Percentiles rank a stretch among this genome's conserved stretches.
Conservation (phyloP, 2,329 filamentous ascomycete species). For the Ascochyta rabiei region DNA sequence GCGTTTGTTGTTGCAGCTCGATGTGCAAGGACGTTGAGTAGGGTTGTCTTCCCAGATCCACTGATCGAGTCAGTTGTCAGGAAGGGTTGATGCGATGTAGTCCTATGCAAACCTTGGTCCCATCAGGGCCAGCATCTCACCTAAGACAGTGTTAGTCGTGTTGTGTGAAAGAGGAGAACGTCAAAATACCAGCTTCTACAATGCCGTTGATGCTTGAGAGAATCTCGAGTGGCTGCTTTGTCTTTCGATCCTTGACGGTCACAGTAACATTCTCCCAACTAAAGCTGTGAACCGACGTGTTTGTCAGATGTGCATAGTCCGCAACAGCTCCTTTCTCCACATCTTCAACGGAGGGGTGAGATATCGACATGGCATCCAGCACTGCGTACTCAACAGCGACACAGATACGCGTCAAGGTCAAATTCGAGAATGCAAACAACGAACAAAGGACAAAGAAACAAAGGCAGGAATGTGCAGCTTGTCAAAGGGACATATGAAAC, state of each 20-base stretch:
- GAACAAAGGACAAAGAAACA: constrained; percentile 1
- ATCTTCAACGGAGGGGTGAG: constrained; percentile 34
- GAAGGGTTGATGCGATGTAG: neutral
- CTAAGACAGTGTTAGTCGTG: constrained; percentile 50
- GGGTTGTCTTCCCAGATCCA: constrained; percentile 77
- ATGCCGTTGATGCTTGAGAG: constrained; percentile 68
- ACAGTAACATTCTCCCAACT: constrained; percentile 72
- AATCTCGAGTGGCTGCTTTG: constrained; percentile 67
- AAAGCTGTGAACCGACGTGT: constrained; percentile 68
- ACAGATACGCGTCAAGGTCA: neutral
- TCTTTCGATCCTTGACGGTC: constrained; percentile 72
- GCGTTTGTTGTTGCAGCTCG: constrained; percentile 61
- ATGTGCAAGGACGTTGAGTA: constrained; percentile 79
- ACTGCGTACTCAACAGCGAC: neutral
- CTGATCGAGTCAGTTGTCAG: constrained; percentile 20
- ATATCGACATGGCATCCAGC: constrained; percentile 17
- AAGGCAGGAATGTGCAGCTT: neutral
- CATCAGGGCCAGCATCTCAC: constrained; percentile 80
- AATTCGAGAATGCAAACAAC: neutral
- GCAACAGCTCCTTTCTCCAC: constrained; percentile 53
- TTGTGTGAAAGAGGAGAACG: neutral
- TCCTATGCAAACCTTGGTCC: constrained; percentile 63
- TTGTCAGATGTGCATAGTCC: constrained; percentile 62
- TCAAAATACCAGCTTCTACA: constrained; percentile 63
- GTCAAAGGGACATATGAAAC: constrained; percentile 2